A percentile compares a stretch with the other conserved stretches of the same genome.
phyloP scores from a whole-genome alignment of 371 early-diverging fungal genomes.

The Mucor racemosus region DNA sequence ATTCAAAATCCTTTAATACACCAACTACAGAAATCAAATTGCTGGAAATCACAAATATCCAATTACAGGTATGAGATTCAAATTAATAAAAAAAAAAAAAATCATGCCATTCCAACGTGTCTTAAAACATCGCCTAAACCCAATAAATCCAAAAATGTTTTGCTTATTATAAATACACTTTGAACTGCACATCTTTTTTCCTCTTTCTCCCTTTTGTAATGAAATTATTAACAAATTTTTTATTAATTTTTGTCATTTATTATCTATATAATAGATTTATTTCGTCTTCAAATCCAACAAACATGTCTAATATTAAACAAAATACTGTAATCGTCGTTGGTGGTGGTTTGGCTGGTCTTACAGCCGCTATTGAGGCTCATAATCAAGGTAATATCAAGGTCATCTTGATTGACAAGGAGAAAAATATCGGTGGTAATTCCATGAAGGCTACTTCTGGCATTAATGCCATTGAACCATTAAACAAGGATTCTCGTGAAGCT shows the following conservation, averaged over 20 bases:
- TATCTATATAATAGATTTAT: conserved; percentile 20
- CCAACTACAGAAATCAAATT: neutral
- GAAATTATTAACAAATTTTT: conserved; percentile 16
- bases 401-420: conserved; percentile 77
- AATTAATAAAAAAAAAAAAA: conserved; percentile 11
- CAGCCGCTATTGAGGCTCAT: conserved; percentile 79
- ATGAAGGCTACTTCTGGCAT: conserved; percentile 89
- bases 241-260: conserved; percentile 20
- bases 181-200: too few relatives aligned
- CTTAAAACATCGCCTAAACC: conserved; percentile 3
- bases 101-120: conserved; percentile 19
- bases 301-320: conserved; percentile 14
- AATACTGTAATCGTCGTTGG: conserved; percentile 66
- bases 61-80: neutral
- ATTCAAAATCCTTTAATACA: neutral
- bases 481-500: conserved; percentile 64
- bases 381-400: conserved; percentile 63
- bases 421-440: conserved; percentile 77
- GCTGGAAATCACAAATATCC: neutral
- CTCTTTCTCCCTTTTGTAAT: conserved; percentile 6
- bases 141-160: neutral
- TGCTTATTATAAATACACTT: neutral
- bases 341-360: conserved; percentile 82
- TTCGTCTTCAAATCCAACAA: neutral
- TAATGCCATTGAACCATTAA: conserved; percentile 73